phyloP scores from a whole-genome alignment of 352 stramenopile species.

The Globisporangium paddicum region DNA sequence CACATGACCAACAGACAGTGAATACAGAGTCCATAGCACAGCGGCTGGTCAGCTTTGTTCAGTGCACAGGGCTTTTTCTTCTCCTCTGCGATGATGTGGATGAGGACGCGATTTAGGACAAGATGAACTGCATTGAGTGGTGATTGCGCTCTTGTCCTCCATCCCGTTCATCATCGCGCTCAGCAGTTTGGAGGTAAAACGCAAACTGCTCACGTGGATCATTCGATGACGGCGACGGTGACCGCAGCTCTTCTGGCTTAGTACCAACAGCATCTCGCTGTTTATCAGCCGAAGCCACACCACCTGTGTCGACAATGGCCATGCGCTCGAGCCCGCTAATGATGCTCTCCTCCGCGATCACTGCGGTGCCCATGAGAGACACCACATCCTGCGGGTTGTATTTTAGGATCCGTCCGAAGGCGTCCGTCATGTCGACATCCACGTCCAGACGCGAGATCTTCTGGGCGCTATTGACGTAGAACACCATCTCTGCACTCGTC shows the following conservation, averaged over 20 bases:
- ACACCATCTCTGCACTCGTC: neutral
- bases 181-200: neutral
- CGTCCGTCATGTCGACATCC: conserved; percentile 1
- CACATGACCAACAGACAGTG: no score
- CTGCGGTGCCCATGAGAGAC: neutral
- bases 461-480: conserved; percentile 1
- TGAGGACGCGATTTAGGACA: no score
- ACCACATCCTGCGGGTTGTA: neutral
- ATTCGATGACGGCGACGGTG: neutral
- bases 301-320: neutral
- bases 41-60: no score
- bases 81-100: no score
- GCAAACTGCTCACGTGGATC: neutral
- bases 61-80: no score
- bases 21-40: no score
- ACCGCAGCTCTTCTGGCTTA: neutral
- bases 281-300: neutral
- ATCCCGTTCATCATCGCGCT: neutral
- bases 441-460: neutral
- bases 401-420: neutral
- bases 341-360: conserved; percentile 8
- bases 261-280: neutral
- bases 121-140: conserved; percentile 2
- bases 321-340: neutral
- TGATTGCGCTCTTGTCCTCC: neutral